A percentile compares a stretch with the other conserved stretches of the same genome.
Conservation (phyloP, 768 basidiomycete genomes). For the Lepiota venenata region DNA sequence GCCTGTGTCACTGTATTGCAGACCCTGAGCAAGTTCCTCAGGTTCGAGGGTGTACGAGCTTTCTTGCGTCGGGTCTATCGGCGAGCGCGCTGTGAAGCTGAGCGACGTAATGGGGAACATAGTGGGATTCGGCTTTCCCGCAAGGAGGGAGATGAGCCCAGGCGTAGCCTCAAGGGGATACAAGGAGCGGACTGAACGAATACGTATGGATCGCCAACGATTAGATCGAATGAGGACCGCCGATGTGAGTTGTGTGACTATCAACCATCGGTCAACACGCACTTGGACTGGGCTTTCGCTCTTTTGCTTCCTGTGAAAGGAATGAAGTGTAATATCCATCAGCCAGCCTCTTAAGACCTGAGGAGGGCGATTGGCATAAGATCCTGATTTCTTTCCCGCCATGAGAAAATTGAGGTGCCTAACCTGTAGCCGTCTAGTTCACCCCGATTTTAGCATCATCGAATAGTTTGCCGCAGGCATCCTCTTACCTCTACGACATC, state of each 20-base stretch:
- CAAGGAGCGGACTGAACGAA: conserved; percentile 56
- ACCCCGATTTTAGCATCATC: too few species aligned
- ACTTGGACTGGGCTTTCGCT: conserved; percentile 64
- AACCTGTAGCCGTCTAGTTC: too few species aligned
- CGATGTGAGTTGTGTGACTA: neutral
- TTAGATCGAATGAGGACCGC: neutral
- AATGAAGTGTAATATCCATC: conserved; percentile 54
- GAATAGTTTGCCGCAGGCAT: too few species aligned
- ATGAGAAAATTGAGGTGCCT: too few species aligned
- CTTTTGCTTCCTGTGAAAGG: conserved; percentile 60
- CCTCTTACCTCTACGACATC: too few species aligned
- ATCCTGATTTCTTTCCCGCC: too few species aligned
- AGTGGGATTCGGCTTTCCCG: conserved; percentile 88
- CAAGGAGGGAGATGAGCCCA: conserved; percentile 76
- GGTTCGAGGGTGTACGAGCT: conserved; percentile 51
- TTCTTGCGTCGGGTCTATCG: conserved; percentile 40
- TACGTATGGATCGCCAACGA: neutral
- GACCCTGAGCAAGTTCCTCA: conserved; percentile 55
- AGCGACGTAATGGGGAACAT: conserved; percentile 90
- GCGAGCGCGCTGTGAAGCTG: conserved; percentile 58
- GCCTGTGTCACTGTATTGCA: conserved; percentile 76
- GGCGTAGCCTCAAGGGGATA: conserved; percentile 76
- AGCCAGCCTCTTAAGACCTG: conserved; percentile 38
- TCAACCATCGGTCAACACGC: conserved; percentile 19
- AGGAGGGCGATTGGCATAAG: too few species aligned